Base-by-base conservation (phyloP, 2,329 filamentous ascomycete genomes). In the Cladosporium phlei region DNA sequence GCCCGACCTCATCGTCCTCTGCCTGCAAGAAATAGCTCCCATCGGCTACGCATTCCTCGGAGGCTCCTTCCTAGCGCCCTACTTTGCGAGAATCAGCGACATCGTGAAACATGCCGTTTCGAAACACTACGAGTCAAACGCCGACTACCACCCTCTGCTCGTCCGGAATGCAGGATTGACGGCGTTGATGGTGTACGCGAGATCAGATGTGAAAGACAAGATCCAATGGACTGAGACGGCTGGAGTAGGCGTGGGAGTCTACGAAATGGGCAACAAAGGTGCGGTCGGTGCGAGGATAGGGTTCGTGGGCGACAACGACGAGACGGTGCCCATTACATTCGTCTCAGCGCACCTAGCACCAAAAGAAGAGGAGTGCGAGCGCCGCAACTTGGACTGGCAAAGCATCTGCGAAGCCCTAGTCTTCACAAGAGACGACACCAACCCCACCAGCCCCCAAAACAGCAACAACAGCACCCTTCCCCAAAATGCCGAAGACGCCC, bases 191-290 rank as follows among this genome's bases (percentile, higher is more conserved):
- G 76, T 96, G 14, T 95, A 95, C 63, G 85, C 83, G 16, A 80
- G 80, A 47, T 75, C 83, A 2, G 69, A 75, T 33, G 59, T 78
- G 32, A 73, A 77, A 0, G 66, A 75, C 7, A 73, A 76, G 19
- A 71, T 96, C 42, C 70, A 71, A 44, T 73, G 78, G 58, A 70
- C 93, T n/a, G 78, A 88, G 54, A 82, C 80, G n/a, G 88, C 85
- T 2, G 86, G 86, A 44, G 84, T 89, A 2, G 90, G 93, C 0
- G 85, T 96, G 38, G 93, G 93, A 0, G 66, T 89, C 1, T 83
- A 82, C 48, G 85, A 91, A 39, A 93, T 95, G 85, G 93, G 89
- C 12, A 96, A 96, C 67, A 98, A 98, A 68, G 93, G 91, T 22
- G 91, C 89, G 3, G 85, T 95, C 1, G 93, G 85, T 0, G 74